Percentiles rank a stretch among this genome's conserved stretches.
Conservation (phyloP, 2,329 filamentous ascomycete genomes). For the Daldinia sp. region DNA sequence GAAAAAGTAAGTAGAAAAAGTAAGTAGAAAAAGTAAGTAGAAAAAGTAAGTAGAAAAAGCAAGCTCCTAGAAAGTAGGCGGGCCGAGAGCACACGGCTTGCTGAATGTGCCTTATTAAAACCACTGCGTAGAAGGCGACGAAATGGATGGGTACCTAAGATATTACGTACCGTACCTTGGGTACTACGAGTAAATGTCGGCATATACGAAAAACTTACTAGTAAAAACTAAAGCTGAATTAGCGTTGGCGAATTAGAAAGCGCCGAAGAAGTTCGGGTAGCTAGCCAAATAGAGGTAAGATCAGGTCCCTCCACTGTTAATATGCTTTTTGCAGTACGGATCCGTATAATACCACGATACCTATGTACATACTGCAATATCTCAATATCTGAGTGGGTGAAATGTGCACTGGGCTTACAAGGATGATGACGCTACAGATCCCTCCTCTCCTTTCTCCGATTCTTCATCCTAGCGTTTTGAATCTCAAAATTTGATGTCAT, state of each 20-base stretch:
- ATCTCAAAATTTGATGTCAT: conserved; percentile 20
- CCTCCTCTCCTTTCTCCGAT: conserved; percentile 25
- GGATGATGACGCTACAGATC: conserved; percentile 36
- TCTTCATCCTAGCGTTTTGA: conserved; percentile 2
- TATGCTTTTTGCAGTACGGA: not conserved
- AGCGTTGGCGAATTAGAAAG: conserved; percentile 18
- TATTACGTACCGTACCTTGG: no score
- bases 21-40: not conserved
- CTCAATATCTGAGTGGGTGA: no score
- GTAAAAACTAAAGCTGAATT: not conserved
- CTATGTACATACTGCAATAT: not conserved
- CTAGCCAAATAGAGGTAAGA: conserved; percentile 16
- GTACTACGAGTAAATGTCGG: not conserved
- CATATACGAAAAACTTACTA: conserved; percentile 3
- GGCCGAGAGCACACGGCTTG: not conserved
- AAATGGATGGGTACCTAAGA: no score
- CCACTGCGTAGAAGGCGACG: not conserved
- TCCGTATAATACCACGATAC: not conserved
- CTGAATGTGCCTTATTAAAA: not conserved
- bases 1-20: not conserved
- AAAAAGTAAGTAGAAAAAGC: not conserved
- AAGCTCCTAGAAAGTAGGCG: not conserved
- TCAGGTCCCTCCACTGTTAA: not conserved
- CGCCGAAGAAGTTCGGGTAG: conserved; percentile 9
- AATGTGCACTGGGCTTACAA: conserved; percentile 8